Conservation (phyloP, 192 early-diverging fungal genomes). For the Entrophospora sp. region DNA sequence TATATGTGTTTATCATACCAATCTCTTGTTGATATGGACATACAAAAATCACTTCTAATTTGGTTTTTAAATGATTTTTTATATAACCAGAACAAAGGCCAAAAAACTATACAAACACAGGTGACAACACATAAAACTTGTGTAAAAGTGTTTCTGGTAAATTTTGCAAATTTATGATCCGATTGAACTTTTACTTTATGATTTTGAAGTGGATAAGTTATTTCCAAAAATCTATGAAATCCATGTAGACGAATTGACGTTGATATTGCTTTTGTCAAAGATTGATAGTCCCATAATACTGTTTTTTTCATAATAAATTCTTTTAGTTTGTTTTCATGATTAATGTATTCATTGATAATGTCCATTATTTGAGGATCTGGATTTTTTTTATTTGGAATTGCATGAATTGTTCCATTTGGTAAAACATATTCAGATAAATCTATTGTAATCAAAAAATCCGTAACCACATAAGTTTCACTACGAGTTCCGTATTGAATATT, state of each 20-base stretch:
- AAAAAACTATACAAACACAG: slow-evolving; percentile 25
- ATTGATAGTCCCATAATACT: slow-evolving; percentile 30
- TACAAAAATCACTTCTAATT: slow-evolving; percentile 28
- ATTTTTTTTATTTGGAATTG: slow-evolving; percentile 19
- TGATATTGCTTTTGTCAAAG: slow-evolving; percentile 28
- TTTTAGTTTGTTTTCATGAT: slow-evolving; percentile 30
- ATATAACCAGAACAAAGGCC: slow-evolving; percentile 27
- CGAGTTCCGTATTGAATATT: slow-evolving; percentile 10
- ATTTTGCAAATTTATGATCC: slow-evolving; percentile 20
- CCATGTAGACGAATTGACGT: slow-evolving; percentile 25
- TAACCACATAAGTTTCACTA: slow-evolving; percentile 16
- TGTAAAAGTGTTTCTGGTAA: slow-evolving; percentile 23
- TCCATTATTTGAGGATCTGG: slow-evolving; percentile 20
- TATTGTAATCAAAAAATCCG: slow-evolving; percentile 30
- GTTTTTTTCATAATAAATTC: slow-evolving; percentile 34
- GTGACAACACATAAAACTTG: slow-evolving; percentile 24
- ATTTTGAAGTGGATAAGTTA: slow-evolving; percentile 30
- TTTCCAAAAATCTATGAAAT: slow-evolving; percentile 26
- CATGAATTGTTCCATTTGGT: slow-evolving; percentile 19
- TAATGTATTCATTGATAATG: slow-evolving; percentile 26
- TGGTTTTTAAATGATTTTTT: slow-evolving; percentile 23
- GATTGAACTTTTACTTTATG: slow-evolving; percentile 24
- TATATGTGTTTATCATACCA: slow-evolving; percentile 25
- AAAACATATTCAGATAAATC: slow-evolving; percentile 28
- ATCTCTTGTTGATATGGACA: slow-evolving; percentile 24